A percentile compares a stretch with the other conserved stretches of the same genome.
Conservation (phyloP, 225 moss, liverwort and hornwort genomes). For the Polytrichum commune region DNA sequence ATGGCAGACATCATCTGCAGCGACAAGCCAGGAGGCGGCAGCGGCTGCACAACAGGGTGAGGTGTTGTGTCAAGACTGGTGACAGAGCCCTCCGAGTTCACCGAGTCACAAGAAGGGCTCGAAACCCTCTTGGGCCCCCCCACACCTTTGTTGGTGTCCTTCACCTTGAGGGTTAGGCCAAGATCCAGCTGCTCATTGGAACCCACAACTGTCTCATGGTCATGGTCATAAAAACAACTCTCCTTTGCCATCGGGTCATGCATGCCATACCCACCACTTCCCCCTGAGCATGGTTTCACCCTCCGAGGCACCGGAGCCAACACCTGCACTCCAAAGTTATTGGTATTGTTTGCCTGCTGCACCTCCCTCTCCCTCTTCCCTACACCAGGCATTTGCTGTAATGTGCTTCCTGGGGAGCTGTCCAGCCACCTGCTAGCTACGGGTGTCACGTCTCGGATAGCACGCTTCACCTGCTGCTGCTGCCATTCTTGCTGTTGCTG, state of each 20-base stretch:
- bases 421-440: conserved; percentile 34
- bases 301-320: conserved; percentile 40
- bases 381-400: conserved; percentile 15
- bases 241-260: conserved; percentile 19
- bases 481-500: conserved; percentile 27
- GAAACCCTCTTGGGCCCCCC: conserved; percentile 45
- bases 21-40: conserved; percentile 30
- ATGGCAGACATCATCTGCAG: conserved; percentile 25
- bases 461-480: conserved; percentile 8
- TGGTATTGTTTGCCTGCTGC: not conserved
- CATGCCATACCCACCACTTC: conserved; percentile 13
- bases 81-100: conserved; percentile 82
- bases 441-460: conserved; percentile 7
- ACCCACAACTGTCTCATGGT: conserved; percentile 51
- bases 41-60: conserved; percentile 8
- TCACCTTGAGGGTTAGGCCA: conserved; percentile 72
- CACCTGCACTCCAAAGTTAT: conserved; percentile 21
- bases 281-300: conserved; percentile 20
- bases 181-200: conserved; percentile 69
- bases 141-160: conserved; percentile 32
- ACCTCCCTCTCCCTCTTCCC: conserved; percentile 42
- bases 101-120: conserved; percentile 67
- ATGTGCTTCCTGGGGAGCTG: conserved; percentile 18
- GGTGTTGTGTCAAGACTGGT: conserved; percentile 69
- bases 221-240: conserved; percentile 25